Conservation (phyloP, 176 grass and related monocot genomes). For the Musa itinerans region DNA sequence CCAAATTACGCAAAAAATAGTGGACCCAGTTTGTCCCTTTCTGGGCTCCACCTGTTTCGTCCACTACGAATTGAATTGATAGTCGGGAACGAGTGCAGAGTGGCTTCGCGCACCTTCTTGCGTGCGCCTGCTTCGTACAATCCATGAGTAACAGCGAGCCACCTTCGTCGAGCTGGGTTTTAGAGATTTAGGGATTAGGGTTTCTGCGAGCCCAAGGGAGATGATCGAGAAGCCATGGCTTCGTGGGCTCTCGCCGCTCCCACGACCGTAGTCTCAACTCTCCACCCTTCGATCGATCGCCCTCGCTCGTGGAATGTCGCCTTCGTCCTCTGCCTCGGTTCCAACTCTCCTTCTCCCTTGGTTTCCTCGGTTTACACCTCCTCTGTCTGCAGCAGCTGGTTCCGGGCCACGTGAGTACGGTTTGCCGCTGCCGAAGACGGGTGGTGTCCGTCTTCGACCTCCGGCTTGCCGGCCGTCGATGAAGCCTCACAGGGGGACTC, state of each 20-base stretch:
- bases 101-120: slow-evolving; percentile 4
- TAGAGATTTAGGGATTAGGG: neutral
- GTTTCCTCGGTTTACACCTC: neutral
- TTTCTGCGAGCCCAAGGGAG: neutral
- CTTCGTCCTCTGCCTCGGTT: neutral
- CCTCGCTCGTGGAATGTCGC: neutral
- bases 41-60: no score
- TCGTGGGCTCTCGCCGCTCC: slow-evolving; percentile 4
- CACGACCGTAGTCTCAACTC: no score
- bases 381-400: neutral
- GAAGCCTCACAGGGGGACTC: no score
- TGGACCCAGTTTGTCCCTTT: no score
- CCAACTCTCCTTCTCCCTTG: neutral
- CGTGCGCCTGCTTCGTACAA: no score
- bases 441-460: neutral
- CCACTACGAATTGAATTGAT: no score
- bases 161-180: neutral
- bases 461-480: no score
- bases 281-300: neutral
- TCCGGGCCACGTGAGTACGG: neutral
- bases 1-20: no score
- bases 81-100: no score
- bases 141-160: neutral
- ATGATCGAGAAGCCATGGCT: slow-evolving; percentile 8
- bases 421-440: neutral